Evolutionary conservation across 1,139 yeast genomes (phyloP).

Genomic region (Zygosaccharomyces pseudobailii): DNA sequence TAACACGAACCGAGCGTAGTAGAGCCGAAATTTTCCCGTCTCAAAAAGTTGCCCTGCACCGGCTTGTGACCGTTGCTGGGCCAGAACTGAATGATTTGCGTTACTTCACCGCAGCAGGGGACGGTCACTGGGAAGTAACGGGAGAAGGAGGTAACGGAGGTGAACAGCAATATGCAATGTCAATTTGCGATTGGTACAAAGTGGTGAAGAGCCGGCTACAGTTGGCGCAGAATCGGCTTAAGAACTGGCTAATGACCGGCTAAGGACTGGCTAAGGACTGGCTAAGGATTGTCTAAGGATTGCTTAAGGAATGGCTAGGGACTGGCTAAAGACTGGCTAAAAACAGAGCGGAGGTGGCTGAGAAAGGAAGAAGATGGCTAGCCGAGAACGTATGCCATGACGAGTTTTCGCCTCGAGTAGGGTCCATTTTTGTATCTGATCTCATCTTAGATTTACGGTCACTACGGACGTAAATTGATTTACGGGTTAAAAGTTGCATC

Average conservation of each 20-base stretch:
- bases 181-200: not conserved
- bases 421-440: not conserved
- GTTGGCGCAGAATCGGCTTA: not conserved
- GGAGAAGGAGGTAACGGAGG: not conserved
- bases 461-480: not conserved
- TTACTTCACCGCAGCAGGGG: not conserved
- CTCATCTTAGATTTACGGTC: not conserved
- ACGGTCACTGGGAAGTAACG: not conserved
- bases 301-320: not conserved
- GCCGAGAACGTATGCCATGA: not conserved
- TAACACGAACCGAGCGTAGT: not conserved
- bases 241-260: not conserved
- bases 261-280: not conserved
- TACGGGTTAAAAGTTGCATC: conserved; percentile 2
- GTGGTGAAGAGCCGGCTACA: not conserved
- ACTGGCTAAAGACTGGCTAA: not conserved
- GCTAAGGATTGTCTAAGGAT: not conserved
- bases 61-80: not conserved
- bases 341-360: no score
- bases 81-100: not conserved
- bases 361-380: not conserved
- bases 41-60: not conserved
- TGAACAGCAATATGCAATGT: not conserved
- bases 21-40: not conserved
- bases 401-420: not conserved